Percentiles rank a stretch among this genome's conserved stretches.
phyloP scores from a whole-genome alignment of 352 stramenopile species.

The Globisporangium rhizosaccharum region DNA sequence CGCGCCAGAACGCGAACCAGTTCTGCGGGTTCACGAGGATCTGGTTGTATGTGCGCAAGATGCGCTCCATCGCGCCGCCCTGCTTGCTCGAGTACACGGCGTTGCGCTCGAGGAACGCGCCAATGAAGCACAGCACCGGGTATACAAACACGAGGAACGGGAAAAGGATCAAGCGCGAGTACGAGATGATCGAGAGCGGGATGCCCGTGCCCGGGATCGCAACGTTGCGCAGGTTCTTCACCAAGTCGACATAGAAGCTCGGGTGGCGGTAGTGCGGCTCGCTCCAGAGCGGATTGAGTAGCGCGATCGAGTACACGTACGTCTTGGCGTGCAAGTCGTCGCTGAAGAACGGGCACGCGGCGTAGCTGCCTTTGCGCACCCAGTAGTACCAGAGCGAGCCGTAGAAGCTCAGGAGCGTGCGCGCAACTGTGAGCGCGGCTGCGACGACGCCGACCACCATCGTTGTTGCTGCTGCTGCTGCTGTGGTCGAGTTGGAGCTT shows the following conservation, averaged over 20 bases:
- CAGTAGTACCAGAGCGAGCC: constrained; percentile 76
- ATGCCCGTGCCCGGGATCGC: constrained; percentile 96
- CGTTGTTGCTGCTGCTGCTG: constrained; percentile 1
- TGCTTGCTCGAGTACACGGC: constrained; percentile 56
- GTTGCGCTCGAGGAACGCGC: constrained; percentile 70
- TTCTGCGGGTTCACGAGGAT: constrained; percentile 88
- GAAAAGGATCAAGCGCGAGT: constrained; percentile 76
- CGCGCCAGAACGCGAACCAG: constrained; percentile 97
- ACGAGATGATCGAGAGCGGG: constrained; percentile 87
- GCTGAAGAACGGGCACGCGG: constrained; percentile 72
- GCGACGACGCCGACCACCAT: constrained; percentile 31
- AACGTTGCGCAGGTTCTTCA: constrained; percentile 97
- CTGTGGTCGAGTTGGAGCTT: neutral
- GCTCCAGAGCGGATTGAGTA: constrained; percentile 93
- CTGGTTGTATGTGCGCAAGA: constrained; percentile 85
- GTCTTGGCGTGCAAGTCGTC: constrained; percentile 84
- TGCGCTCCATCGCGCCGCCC: constrained; percentile 80
- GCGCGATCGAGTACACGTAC: constrained; percentile 93
- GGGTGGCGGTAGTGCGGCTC: constrained; percentile 96
- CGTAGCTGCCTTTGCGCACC: constrained; percentile 65
- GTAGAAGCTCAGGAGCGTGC: constrained; percentile 70
- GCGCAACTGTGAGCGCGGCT: constrained; percentile 19
- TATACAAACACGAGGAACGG: constrained; percentile 88
- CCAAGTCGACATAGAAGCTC: constrained; percentile 92
- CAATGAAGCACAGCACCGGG: constrained; percentile 79